Evolutionary conservation across 345 rosid genomes (phyloP), one percentile per base, ranked within the genome.

Genomic region (Arabis alpina): DNA sequence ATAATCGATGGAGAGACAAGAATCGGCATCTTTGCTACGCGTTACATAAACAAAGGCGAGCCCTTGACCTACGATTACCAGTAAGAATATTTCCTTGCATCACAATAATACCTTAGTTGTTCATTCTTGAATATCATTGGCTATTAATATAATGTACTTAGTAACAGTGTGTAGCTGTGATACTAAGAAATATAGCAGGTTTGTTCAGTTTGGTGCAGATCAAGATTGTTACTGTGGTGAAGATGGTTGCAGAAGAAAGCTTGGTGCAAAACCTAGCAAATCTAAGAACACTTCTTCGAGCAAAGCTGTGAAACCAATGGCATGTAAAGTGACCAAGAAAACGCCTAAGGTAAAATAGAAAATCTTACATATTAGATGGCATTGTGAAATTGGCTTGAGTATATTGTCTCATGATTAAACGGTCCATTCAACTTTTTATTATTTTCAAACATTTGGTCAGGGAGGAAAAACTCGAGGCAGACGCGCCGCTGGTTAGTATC

Each of bases 131-230:
- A 43, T 16, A 32, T 10, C n/a, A 52, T 19, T 56, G 48, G 40
- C 36, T 30, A 30, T 30, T 30, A 30, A 5, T 19, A 51, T 66
- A 14, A n/a, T 12, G 42, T 34, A 13, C 8, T 52, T 28, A 2
- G 27, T 6, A 25, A 0, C 24, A 54, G 13, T 5, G 12, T 44
- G 30, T 4, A n/a, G 23, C 1, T 66, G 36, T 76, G 76, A 73
- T 36, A 77, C 89, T 86, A 78, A 89, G 77, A 74, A 66, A 72
- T 76, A 73, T 82, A 71, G 90, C 94, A 95, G 98, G 84, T 95
- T 92, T 88, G 98, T 88, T 61, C 97, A 90, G 82, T 95, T 86
- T 87, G 99, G 99, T 81, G 96, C 91, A 79, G 98, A 92, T 82
- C 94, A 95, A 82, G 94, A 82, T 52, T 95, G 98, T 75, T 88